Conservation (phyloP, 176 grass and related monocot species). For the Miscanthus lutarioriparius region DNA sequence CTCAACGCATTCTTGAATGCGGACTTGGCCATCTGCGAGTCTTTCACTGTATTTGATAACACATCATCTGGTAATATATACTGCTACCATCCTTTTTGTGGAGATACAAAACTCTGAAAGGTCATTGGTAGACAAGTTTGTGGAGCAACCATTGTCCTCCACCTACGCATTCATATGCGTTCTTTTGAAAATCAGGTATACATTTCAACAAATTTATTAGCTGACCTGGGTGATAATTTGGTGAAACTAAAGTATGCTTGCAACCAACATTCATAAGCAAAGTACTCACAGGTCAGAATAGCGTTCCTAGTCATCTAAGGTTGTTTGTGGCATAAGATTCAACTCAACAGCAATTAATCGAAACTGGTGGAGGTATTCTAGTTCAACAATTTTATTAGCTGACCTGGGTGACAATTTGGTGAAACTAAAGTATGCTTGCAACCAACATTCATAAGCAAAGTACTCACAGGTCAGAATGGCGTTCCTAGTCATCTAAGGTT, state of each 20-base stretch:
- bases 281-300: not conserved
- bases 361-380: constrained; percentile 34
- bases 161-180: not conserved
- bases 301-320: constrained; percentile 9
- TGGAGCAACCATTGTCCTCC: not conserved
- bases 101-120: not conserved
- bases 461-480: not conserved
- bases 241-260: not conserved
- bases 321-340: not conserved
- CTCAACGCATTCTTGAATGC: not conserved
- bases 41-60: not conserved
- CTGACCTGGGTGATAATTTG: not conserved
- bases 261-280: not conserved
- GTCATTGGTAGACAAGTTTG: not conserved
- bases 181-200: not conserved
- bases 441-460: not conserved
- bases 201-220: not conserved
- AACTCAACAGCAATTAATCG: constrained; percentile 17
- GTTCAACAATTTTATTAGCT: not conserved
- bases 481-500: constrained; percentile 14
- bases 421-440: not conserved
- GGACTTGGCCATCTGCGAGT: not conserved
- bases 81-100: not conserved
- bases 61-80: not conserved
- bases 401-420: not conserved